Conservation (phyloP, 495 filamentous ascomycete genomes). For the Aspergillus panamensis region DNA sequence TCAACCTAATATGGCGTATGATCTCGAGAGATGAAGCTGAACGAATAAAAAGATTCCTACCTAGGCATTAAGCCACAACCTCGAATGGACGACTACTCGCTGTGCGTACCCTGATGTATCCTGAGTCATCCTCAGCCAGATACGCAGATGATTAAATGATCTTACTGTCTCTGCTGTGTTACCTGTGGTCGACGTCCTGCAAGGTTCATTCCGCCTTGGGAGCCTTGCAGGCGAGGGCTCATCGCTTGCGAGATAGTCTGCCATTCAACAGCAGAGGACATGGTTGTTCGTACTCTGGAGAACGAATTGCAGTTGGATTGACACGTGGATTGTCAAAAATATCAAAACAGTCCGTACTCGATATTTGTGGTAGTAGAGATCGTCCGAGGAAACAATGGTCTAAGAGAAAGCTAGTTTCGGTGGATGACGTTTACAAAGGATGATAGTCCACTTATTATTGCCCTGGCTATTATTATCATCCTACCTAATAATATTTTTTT, state of each 20-base stretch:
- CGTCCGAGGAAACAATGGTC: too few relatives aligned
- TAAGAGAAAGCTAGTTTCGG: neutral
- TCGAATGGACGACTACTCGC: too few relatives aligned
- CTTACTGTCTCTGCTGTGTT: neutral
- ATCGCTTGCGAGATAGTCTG: neutral
- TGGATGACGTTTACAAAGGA: conserved; percentile 11
- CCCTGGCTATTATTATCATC: neutral
- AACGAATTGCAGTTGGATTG: neutral
- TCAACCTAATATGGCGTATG: too few relatives aligned
- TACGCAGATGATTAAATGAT: too few relatives aligned
- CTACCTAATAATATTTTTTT: neutral
- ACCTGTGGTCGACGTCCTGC: neutral
- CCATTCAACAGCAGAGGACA: neutral
- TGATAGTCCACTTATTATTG: neutral
- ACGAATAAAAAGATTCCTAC: too few relatives aligned
- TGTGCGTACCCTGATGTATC: too few relatives aligned
- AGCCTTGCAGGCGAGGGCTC: neutral
- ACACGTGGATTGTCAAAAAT: neutral
- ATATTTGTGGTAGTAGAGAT: neutral
- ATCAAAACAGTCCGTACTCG: neutral
- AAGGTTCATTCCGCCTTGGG: neutral
- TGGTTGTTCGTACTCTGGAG: neutral
- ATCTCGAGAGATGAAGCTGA: too few relatives aligned
- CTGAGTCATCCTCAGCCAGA: too few relatives aligned
- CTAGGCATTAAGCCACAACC: too few relatives aligned